These are phyloP conservation scores for Bolboschoenus planiculmis DNA, from an alignment of 176 grass and related monocot species.

Conservation along the genomic window DNA sequence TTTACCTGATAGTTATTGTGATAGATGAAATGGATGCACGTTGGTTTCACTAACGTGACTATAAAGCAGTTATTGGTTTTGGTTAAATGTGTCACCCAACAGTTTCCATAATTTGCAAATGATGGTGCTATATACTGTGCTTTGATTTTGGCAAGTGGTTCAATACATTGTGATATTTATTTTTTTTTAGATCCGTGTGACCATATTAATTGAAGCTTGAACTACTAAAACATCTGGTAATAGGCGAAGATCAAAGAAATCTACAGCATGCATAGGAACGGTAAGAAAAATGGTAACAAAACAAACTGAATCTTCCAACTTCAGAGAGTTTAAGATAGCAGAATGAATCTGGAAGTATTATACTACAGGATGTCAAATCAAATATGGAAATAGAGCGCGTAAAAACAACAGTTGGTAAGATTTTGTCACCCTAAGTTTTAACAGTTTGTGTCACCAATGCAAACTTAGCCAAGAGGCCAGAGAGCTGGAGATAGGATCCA, in stretches of 20 bases:
- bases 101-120: background rate
- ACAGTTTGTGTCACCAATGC: slow-evolving; percentile 58
- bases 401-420: background rate
- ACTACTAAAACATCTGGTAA: background rate
- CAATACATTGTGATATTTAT: background rate
- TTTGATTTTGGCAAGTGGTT: background rate
- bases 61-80: background rate
- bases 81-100: too few species aligned
- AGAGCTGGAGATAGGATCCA: slow-evolving; percentile 85
- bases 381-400: background rate
- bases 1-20: background rate
- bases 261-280: background rate
- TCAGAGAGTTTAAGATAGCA: background rate
- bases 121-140: background rate
- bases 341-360: background rate
- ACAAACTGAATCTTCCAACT: background rate
- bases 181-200: too few species aligned
- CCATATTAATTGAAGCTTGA: background rate
- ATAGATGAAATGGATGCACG: background rate
- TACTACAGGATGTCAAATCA: background rate
- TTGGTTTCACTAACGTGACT: background rate
- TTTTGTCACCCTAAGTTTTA: slow-evolving; percentile 33
- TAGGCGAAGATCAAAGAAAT: background rate
- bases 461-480: slow-evolving; percentile 82
- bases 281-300: background rate